Evolutionary conservation across 306 rosid species (phyloP), one percentile per base, ranked within the genome.

Genomic region (Prunus fruticosa): DNA sequence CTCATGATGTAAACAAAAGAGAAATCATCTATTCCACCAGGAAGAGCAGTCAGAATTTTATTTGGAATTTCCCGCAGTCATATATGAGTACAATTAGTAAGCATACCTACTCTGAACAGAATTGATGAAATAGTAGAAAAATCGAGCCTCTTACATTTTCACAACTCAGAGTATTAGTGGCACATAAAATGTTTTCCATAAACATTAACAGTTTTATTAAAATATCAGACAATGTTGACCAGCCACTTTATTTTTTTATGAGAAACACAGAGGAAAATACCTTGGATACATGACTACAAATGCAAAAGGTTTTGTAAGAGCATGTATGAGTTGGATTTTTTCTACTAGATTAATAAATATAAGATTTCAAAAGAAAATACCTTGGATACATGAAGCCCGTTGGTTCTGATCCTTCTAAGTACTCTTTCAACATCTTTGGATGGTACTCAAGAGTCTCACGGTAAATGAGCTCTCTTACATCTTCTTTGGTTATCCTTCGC

Each of bases 351-450:
- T 68, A 7, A 7, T 8, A 67, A 38, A 52, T 5, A 18, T 47
- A 38, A 62, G 23, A 74, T 8, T 23, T 67, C 9, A 72, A 46
- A 62, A n/a, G 45, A 60, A 19, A 79, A 70, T 88, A 93, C 99
- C 99, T 96, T 71, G 99, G 99, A 87, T 96, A 96, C 99, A 96
- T 96, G 83, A 89, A 96, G 69, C 91, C 87, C 4, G 97, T 96
- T 72, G 99, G 99, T 80, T 96, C 99, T 22, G 93, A 83, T 83
- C 99, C 99, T 71, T 96, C 99, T 74, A 96, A 84, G 86, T 22
- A 83, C 80, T 96, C 99, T 89, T 96, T 92, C 77, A 96, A 80
- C 99, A 96, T 96, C 86, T 91, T 91, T 0, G 98, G 99, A 86
- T 96, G 99, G 77, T 91, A 96, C 88, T 96, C 99, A 22, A 96